Percentiles rank a stretch among this genome's conserved stretches.
phyloP scores from a whole-genome alignment of 495 filamentous ascomycete genomes.

The Trichoderma gamsii region DNA sequence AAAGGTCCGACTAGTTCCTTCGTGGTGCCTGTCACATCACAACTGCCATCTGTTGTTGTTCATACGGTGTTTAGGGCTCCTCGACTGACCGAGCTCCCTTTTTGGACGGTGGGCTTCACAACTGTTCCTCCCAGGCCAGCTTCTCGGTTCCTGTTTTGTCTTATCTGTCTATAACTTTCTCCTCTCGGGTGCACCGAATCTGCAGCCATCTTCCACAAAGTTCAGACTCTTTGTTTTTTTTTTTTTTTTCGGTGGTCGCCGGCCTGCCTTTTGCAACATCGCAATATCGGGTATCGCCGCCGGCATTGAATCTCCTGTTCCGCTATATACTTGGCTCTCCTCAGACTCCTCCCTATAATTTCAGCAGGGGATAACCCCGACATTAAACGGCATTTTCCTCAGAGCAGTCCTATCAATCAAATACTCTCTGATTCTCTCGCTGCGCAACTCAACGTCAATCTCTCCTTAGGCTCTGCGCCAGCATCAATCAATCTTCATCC shows the following conservation, averaged over 20 bases:
- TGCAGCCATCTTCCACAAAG: neutral
- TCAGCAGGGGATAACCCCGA: neutral
- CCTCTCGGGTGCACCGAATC: neutral
- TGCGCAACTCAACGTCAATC: neutral
- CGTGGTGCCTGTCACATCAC: neutral
- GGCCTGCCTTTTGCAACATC: neutral
- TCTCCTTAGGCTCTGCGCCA: neutral
- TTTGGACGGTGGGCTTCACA: neutral
- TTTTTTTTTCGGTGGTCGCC: slow-evolving; percentile 6
- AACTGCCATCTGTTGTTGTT: neutral
- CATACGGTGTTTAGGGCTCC: neutral
- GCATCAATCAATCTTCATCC: neutral
- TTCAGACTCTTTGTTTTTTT: neutral
- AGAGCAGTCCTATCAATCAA: neutral
- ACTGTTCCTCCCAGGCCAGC: neutral
- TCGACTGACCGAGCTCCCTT: slow-evolving; percentile 12
- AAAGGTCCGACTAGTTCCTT: neutral
- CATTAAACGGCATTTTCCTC: neutral
- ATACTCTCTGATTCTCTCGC: neutral
- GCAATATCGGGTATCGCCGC: slow-evolving; percentile 14
- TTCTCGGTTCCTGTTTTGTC: neutral
- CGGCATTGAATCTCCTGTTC: slow-evolving; percentile 2
- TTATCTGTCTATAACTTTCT: neutral
- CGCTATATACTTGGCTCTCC: neutral
- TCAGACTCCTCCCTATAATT: neutral